A percentile compares a stretch with the other conserved stretches of the same genome.
These are phyloP conservation scores for Coelastrella sp. DNA, from an alignment of 139 green algal genomes.

Conservation along the genomic window DNA sequence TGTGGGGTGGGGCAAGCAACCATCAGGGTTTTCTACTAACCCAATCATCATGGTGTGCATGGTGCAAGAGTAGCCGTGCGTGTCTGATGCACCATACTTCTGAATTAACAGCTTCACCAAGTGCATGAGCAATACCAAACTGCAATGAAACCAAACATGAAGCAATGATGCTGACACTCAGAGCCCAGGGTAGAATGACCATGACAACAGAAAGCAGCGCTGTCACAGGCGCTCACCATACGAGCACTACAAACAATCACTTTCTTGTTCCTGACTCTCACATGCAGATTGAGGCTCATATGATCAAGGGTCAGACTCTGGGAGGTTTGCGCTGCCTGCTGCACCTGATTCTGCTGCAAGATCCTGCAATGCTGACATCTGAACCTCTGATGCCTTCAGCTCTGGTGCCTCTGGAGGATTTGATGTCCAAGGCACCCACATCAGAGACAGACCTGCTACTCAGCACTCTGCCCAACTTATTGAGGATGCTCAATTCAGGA, in stretches of 20 bases:
- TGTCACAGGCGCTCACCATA: no score
- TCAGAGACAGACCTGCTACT: constrained; percentile 48
- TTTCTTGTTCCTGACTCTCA: no score
- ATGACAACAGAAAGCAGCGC: neutral
- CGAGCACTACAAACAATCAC: neutral
- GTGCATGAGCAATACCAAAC: no score
- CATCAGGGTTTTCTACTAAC: no score
- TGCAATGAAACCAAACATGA: no score
- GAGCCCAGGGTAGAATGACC: no score
- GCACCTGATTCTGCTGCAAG: constrained; percentile 62
- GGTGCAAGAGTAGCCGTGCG: no score
- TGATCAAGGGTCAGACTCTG: constrained; percentile 48
- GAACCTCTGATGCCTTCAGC: neutral
- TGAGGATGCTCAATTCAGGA: constrained; percentile 54
- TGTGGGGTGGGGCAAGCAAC: no score
- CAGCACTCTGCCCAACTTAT: constrained; percentile 48
- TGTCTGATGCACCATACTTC: no score
- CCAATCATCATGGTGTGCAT: no score
- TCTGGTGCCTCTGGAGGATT: constrained; percentile 47
- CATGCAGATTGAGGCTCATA: constrained; percentile 50
- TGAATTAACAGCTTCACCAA: no score
- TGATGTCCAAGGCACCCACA: neutral
- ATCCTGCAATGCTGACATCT: neutral
- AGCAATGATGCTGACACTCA: no score
- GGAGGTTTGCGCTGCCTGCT: constrained; percentile 53